Evolutionary conservation across 257 asterid species (phyloP).

Genomic region (Salvia miltiorrhiza): DNA sequence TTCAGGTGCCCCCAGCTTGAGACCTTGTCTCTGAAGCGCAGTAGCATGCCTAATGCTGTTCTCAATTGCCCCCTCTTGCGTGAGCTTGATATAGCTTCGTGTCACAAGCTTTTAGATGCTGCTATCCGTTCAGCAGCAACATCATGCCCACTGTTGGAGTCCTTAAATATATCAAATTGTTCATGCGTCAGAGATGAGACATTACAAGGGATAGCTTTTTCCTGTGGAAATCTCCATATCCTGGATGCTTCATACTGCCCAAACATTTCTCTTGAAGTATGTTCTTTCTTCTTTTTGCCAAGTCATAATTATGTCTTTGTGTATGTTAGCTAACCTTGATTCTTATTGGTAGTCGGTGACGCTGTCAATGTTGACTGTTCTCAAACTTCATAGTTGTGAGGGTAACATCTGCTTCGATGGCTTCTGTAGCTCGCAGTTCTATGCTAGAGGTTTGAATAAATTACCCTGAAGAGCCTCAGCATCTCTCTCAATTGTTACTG

Average conservation of each 20-base stretch:
- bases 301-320: neutral
- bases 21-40: slow-evolving; percentile 85
- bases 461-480: slow-evolving; percentile 5
- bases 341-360: slow-evolving; percentile 67
- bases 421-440: slow-evolving; percentile 55
- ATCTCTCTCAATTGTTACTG: neutral
- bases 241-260: slow-evolving; percentile 99
- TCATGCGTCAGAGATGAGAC: slow-evolving; percentile 93
- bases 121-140: slow-evolving; percentile 92
- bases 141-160: slow-evolving; percentile 87
- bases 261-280: slow-evolving; percentile 87
- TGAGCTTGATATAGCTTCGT: slow-evolving; percentile 89
- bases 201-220: slow-evolving; percentile 64
- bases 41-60: slow-evolving; percentile 93
- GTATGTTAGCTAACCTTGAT: slow-evolving; percentile 28
- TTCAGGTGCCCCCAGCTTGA: slow-evolving; percentile 90
- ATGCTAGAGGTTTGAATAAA: slow-evolving; percentile 67
- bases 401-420: slow-evolving; percentile 96
- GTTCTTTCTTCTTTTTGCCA: neutral
- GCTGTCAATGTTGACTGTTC: slow-evolving; percentile 79
- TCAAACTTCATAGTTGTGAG: slow-evolving; percentile 97
- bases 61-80: slow-evolving; percentile 82
- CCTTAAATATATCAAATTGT: slow-evolving; percentile 92
- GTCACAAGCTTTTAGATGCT: slow-evolving; percentile 97
- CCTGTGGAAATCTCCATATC: slow-evolving; percentile 66